Evolutionary conservation across 768 basidiomycete species (phyloP).

Genomic region (Infundibulicybe gibba): DNA sequence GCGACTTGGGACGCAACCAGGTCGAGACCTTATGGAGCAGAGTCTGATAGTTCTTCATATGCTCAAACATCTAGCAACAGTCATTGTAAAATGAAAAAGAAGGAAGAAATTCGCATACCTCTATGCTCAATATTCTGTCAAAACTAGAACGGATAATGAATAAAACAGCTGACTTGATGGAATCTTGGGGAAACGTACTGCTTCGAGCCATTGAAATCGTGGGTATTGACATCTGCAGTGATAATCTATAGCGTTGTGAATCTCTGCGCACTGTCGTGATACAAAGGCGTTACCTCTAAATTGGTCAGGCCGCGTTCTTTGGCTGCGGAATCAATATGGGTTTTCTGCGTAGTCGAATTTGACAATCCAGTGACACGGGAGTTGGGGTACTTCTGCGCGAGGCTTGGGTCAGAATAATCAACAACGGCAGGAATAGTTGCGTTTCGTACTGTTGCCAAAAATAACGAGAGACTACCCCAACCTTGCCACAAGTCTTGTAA

Average conservation of each 20-base stretch:
- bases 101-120: constrained; percentile 30
- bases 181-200: constrained; percentile 26
- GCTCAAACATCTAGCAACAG: constrained; percentile 58
- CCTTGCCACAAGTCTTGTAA: constrained; percentile 26
- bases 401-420: background rate
- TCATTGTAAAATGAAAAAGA: background rate
- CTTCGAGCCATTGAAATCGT: constrained; percentile 48
- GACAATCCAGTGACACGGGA: constrained; percentile 61
- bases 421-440: background rate
- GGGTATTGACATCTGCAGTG: constrained; percentile 65
- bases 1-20: constrained; percentile 52
- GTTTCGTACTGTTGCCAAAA: constrained; percentile 49
- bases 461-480: constrained; percentile 71
- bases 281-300: constrained; percentile 34
- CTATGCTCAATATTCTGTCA: constrained; percentile 68
- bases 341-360: constrained; percentile 66
- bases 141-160: constrained; percentile 36
- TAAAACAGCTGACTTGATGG: background rate
- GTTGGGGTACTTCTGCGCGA: constrained; percentile 58
- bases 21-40: constrained; percentile 59
- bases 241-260: constrained; percentile 39
- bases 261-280: background rate
- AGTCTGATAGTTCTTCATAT: constrained; percentile 71
- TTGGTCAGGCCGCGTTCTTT: constrained; percentile 48
- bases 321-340: constrained; percentile 52